phyloP scores from a whole-genome alignment of 202 grass and related monocot species.

The Panicum virgatum region DNA sequence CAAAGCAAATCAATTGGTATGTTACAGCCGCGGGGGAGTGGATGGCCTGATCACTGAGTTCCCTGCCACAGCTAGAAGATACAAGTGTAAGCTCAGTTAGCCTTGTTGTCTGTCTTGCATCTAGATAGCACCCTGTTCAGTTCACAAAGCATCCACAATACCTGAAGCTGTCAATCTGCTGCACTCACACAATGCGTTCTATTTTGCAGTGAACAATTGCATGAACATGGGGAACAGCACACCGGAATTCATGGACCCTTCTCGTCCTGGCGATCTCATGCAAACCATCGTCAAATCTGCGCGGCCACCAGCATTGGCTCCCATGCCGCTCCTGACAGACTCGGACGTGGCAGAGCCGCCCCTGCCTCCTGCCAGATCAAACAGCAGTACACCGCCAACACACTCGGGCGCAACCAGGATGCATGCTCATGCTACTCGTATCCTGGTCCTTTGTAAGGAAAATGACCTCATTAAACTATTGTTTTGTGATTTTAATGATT shows the following conservation, averaged over 20 bases:
- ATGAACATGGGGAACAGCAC: constrained; percentile 69
- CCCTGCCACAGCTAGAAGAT: constrained; percentile 63
- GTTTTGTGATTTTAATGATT: too few species aligned
- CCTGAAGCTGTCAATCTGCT: not conserved
- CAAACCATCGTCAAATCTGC: constrained; percentile 32
- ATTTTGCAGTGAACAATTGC: constrained; percentile 74
- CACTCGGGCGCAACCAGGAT: constrained; percentile 25
- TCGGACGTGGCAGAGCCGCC: constrained; percentile 75
- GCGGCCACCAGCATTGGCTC: constrained; percentile 57
- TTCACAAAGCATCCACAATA: not conserved
- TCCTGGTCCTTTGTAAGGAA: too few species aligned
- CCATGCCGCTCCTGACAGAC: constrained; percentile 51
- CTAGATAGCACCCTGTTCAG: not conserved
- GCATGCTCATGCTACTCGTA: not conserved
- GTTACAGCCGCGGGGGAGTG: constrained; percentile 54
- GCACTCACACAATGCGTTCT: not conserved
- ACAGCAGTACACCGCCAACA: constrained; percentile 24
- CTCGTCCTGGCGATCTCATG: constrained; percentile 48
- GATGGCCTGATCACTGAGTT: constrained; percentile 88
- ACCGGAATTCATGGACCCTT: constrained; percentile 58
- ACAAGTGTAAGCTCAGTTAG: constrained; percentile 59
- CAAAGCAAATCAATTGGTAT: constrained; percentile 70
- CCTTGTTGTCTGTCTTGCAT: not conserved
- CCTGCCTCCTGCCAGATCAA: constrained; percentile 41
- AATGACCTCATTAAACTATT: too few species aligned